These are phyloP conservation scores for Vicia sativa DNA, from an alignment of 306 rosid species.

Conservation along the genomic window DNA sequence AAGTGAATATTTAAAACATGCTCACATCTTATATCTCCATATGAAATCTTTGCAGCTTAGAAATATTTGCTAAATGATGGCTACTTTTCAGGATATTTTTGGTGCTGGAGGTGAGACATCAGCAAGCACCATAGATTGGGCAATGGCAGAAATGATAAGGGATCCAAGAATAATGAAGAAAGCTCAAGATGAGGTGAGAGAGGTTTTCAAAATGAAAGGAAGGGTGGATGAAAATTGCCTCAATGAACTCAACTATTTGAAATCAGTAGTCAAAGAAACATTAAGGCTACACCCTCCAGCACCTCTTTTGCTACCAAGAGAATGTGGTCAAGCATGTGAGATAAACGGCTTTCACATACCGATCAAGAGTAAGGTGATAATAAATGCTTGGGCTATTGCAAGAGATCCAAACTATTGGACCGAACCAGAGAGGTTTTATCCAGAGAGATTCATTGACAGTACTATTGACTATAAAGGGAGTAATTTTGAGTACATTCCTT, in stretches of 20 bases:
- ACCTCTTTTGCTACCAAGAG: conserved; percentile 43
- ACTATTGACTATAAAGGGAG: conserved; percentile 32
- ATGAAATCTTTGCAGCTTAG: conserved; percentile 14
- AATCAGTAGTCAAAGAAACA: conserved; percentile 45
- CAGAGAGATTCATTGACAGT: conserved; percentile 19
- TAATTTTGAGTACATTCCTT: conserved; percentile 41
- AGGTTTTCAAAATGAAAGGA: background rate
- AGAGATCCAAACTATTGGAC: too few species aligned
- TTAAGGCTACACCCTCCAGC: conserved; percentile 42
- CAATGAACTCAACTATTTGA: conserved; percentile 40
- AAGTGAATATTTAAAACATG: background rate
- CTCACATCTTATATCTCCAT: background rate
- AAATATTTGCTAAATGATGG: background rate
- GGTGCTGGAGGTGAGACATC: too few species aligned
- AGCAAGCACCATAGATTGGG: too few species aligned
- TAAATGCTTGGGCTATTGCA: too few species aligned
- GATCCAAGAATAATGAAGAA: too few species aligned
- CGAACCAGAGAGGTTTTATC: too few species aligned
- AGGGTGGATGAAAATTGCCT: conserved; percentile 28
- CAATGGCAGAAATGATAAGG: too few species aligned
- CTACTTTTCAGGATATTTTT: conserved; percentile 37
- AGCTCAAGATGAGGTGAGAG: conserved; percentile 38
- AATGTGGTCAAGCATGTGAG: too few species aligned
- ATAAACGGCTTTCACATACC: too few species aligned
- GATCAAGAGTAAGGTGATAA: too few species aligned